Evolutionary conservation across 2,329 filamentous ascomycete species (phyloP), one percentile per base, ranked within the genome.

Genomic region (Fusarium domesticum): DNA sequence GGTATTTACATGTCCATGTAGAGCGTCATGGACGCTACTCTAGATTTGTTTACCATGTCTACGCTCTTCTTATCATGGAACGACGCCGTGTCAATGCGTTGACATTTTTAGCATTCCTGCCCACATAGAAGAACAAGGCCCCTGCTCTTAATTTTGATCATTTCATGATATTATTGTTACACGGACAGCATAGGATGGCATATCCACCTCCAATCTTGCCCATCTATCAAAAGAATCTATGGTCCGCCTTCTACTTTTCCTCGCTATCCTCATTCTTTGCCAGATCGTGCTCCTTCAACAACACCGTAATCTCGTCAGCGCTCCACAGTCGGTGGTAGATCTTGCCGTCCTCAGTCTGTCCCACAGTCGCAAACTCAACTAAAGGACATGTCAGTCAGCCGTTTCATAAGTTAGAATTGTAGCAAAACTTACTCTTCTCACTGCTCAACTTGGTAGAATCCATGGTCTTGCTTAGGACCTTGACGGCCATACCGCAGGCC

Each of bases 401-500:
- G 11, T 11, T 10, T 30, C n/a, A 17, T 30, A 6, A 15, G 8
- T 6, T 3, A 14, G 18, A 12, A 15, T 6, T 19, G 11, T 18
- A 2, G 16, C 6, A 30, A 6, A 6, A 25, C 88, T 70, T 74
- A 96, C 91, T 96, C 82, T 98, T 98, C 80, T 98, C 93, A 65
- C 90, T 96, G 76, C 90, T 96, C 65, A 98, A 74, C 78, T 96
- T 98, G 42, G 92, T 97, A 43, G 91, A 96, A 70, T 98, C 93
- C 95, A 98, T 98, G 6, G 93, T 98, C 84, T 98, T 98, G 80
- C 93, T 97, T 56, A 98, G 74, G 53, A 98, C 93, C 80, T 98
- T 98, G 68, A 98, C 93, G 10, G 93, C 93, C 78, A 96, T 86
- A 42, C 87, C 90, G 68, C 93, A 98, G 5, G 95, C 93, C 75